Evolutionary conservation across 148 eudicot species (phyloP), one percentile per base, ranked within the genome.

Genomic region (Spergularia bocconei): DNA sequence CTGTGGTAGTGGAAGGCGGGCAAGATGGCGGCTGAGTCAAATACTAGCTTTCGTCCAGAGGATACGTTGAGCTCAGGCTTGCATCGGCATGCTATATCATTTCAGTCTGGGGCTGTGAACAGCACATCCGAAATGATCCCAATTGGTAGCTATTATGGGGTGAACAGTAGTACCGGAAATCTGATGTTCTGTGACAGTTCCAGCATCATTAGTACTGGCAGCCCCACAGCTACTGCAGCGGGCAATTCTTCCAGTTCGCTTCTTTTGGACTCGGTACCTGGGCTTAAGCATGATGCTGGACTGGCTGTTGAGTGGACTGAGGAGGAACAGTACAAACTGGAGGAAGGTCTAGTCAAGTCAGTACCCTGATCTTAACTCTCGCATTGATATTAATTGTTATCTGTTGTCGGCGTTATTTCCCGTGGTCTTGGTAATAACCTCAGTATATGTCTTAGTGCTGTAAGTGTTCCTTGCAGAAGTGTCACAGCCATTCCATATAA

Each of bases 271-370:
- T 83, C 97, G 13, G 91, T 84, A 21, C 88, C 92, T 21, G 94
- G 91, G 82, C 85, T 91, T 51, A 91, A 93, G 84, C 91, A 93
- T 57, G 94, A 91, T 51, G 78, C 93, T 8, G 96, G 88, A 17
- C 67, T 84, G 54, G 91, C 93, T 29, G 93, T 84, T 44, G 98
- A 93, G 85, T 93, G 98, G 98, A 82, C 93, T 9, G 83, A 82
- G 53, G 98, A 87, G 55, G 98, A 93, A 60, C 98, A 93, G 81
- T 81, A 56, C 80, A 91, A 79, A 74, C 76, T 93, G 85, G 89
- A 88, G 71, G 93, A 93, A 80, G 96, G 96, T 73, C 90, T 93
- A 80, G 73, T 72, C 86, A 91, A 83, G 98, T 93, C 77, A 85
- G 93, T 89, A 82, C 71, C 72, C 73, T 79, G 25, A 74, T 83